A percentile compares a stretch with the other conserved stretches of the same genome.
These are phyloP conservation scores for Haematococcus lacustris DNA, from an alignment of 139 green algal genomes.

Conservation along the genomic window DNA sequence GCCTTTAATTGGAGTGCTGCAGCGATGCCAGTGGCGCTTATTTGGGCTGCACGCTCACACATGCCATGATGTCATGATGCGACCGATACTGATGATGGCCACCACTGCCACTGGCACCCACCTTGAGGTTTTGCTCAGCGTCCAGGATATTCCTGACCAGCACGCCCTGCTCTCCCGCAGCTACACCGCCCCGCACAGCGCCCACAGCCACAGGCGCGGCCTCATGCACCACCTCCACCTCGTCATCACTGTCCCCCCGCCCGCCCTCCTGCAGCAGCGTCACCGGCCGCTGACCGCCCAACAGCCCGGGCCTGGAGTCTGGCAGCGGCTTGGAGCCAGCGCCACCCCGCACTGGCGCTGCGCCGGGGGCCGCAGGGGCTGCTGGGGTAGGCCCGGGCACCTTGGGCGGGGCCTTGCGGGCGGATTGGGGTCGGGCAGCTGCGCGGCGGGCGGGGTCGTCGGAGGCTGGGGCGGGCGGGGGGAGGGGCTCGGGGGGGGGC, in stretches of 20 bases:
- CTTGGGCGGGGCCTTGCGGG: conserved; percentile 45
- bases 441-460: conserved; percentile 1
- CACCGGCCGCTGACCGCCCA: conserved; percentile 7
- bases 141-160: conserved; percentile 63
- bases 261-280: conserved; percentile 27
- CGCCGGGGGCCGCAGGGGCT: background rate
- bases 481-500: background rate
- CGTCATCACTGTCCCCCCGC: conserved; percentile 30
- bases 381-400: conserved; percentile 5
- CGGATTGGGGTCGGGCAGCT: conserved; percentile 26
- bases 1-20: background rate
- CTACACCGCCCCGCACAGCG: conserved; percentile 5
- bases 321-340: background rate
- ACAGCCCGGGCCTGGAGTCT: background rate
- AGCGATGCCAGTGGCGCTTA: background rate
- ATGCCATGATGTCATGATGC: no score
- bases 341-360: background rate
- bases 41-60: no score
- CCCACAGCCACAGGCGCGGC: conserved; percentile 12
- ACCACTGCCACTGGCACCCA: background rate
- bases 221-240: conserved; percentile 44
- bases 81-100: background rate
- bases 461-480: background rate
- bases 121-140: conserved; percentile 44
- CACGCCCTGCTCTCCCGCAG: conserved; percentile 39